Base-by-base conservation (phyloP, 2,329 filamentous ascomycete species). In the Fusarium scirpi region DNA sequence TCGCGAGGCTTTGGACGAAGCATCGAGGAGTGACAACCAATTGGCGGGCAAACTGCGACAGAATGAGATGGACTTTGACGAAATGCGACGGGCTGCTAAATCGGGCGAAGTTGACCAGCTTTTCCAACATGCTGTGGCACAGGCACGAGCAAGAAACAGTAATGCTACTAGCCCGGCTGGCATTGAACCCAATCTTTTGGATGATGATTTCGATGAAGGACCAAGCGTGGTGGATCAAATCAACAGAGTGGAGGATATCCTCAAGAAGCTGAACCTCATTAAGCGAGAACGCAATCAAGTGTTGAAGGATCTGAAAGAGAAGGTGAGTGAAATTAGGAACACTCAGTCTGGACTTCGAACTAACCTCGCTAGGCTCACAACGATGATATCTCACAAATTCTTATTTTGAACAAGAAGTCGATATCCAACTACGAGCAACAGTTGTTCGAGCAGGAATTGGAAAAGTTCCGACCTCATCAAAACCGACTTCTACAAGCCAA, bases 361-460 rank as follows among this genome's bases (percentile, higher is more conserved):
- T 77, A 60, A 81, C 62, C 65, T 67, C 49, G 20, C 4, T 12
- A 98, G 95, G 91, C 95, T 56, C 95, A 97, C 81, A 94, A 92
- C 71, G 97, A 99, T 77, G 97, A 99, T 76, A 99, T 99, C 69
- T 98, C 94, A 8, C 96, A 97, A 77, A 94, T 98, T 15, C 85
- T 99, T 65, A 99, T 99, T 59, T 84, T 99, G 63, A 99, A 99
- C 85, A 98, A 98, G 79, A 99, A 98, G 81, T 92, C 94, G 3
- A 95, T 98, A 76, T 88, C 94, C 22, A 97, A 94, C 76, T 95
- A 96, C 76, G 96, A 99, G 79, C 91, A 86, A 15, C 94, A 97
- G 76, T 87, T 99, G 5, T 99, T 99, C 82, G 92, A 98, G 78
- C 90, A 94, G 18, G 96, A 99, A 80, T 86, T 99, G n/a, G 95